Evolutionary conservation across 306 rosid genomes (phyloP).

Genomic region (Rosa rugosa): DNA sequence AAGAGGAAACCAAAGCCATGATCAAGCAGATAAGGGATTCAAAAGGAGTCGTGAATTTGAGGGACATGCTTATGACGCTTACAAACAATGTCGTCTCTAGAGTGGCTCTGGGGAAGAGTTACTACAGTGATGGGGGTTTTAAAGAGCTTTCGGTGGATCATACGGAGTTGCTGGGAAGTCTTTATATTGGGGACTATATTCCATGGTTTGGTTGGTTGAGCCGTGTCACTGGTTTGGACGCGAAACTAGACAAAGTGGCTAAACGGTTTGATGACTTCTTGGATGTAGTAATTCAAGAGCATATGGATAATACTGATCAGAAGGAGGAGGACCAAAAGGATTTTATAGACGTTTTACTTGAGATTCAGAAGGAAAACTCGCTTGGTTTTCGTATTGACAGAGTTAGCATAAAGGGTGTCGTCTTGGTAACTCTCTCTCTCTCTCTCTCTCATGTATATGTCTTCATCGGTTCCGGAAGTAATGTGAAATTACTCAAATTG

Average conservation of each 20-base stretch:
- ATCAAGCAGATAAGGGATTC: constrained; percentile 20
- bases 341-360: constrained; percentile 54
- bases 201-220: constrained; percentile 37
- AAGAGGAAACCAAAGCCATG: constrained; percentile 24
- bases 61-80: constrained; percentile 22
- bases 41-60: constrained; percentile 29
- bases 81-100: constrained; percentile 44
- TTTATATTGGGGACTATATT: constrained; percentile 19
- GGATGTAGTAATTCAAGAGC: constrained; percentile 48
- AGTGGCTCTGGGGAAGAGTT: constrained; percentile 49
- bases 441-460: no score
- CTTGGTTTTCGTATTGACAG: constrained; percentile 39
- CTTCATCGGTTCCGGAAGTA: no score
- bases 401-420: constrained; percentile 39
- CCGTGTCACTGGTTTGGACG: constrained; percentile 34
- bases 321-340: background rate
- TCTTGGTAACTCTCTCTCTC: constrained; percentile 29
- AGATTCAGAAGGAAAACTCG: constrained; percentile 21
- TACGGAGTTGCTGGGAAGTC: constrained; percentile 30
- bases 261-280: constrained; percentile 37
- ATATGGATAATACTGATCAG: constrained; percentile 16
- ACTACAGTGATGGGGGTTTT: constrained; percentile 25
- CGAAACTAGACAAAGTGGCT: constrained; percentile 33
- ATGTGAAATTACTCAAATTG: no score
- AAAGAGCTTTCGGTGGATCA: constrained; percentile 25